phyloP scores from a whole-genome alignment of 2,329 filamentous ascomycete species.

The Fusarium luffae region DNA sequence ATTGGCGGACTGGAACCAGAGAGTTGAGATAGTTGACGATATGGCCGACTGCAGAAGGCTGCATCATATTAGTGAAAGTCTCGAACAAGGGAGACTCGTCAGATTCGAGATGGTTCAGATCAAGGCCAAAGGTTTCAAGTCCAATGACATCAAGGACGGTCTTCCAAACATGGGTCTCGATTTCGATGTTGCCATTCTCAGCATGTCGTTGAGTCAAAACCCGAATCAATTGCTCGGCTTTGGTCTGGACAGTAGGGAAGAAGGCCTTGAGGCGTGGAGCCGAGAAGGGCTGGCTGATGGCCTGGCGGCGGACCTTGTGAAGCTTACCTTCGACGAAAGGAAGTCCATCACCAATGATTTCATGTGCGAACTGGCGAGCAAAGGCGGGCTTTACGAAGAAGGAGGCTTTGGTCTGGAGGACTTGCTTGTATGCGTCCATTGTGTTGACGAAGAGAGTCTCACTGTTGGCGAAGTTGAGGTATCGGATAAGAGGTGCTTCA shows the following conservation, averaged over 20 bases:
- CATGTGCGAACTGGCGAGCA: slow-evolving; percentile 41
- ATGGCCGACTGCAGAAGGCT: slow-evolving; percentile 41
- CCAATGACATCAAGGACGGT: slow-evolving; percentile 52
- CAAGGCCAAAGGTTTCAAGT: slow-evolving; percentile 49
- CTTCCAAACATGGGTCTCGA: slow-evolving; percentile 47
- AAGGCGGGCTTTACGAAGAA: slow-evolving; percentile 45
- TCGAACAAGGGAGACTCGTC: slow-evolving; percentile 42
- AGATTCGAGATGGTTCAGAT: slow-evolving; percentile 49
- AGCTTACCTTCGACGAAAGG: slow-evolving; percentile 51
- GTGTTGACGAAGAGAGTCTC: slow-evolving; percentile 44
- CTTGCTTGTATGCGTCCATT: slow-evolving; percentile 43
- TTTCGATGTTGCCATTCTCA: slow-evolving; percentile 31
- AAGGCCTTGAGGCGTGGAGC: slow-evolving; percentile 43
- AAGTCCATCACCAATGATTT: slow-evolving; percentile 49
- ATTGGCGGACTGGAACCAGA: slow-evolving; percentile 51
- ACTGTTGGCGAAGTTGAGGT: slow-evolving; percentile 43
- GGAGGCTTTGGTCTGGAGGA: slow-evolving; percentile 44
- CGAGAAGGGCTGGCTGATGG: slow-evolving; percentile 51
- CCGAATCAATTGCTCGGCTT: slow-evolving; percentile 47
- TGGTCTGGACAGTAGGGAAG: slow-evolving; percentile 49
- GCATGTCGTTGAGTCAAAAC: slow-evolving; percentile 36
- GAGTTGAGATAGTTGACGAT: slow-evolving; percentile 50
- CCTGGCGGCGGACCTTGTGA: slow-evolving; percentile 51
- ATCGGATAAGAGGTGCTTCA: slow-evolving; percentile 46
- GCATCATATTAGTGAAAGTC: slow-evolving; percentile 42